Percentiles rank a stretch among this genome's conserved stretches.
Evolutionary conservation across 1,139 yeast species (phyloP).

Genomic region (Sugiyamaella grinbergsii): DNA sequence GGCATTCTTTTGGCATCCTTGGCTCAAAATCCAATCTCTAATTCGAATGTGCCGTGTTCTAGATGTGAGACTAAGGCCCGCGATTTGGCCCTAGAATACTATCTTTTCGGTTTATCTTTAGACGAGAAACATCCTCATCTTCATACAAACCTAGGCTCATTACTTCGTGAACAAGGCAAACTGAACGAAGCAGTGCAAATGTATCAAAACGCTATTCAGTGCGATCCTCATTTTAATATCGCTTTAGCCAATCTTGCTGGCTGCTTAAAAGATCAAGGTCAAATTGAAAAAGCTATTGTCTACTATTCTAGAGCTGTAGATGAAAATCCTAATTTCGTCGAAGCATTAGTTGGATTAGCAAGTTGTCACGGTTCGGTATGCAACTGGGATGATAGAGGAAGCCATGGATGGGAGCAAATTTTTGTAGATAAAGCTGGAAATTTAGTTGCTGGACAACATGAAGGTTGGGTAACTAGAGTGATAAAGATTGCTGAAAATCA

Average conservation of each 20-base stretch:
- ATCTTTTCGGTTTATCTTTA: conserved; percentile 40
- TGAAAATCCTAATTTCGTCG: conserved; percentile 39
- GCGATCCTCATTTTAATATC: conserved; percentile 40
- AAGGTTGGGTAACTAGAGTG: conserved; percentile 39
- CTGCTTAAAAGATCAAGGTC: conserved; percentile 42
- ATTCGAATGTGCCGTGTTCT: conserved; percentile 21
- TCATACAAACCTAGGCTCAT: conserved; percentile 42
- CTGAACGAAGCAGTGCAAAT: conserved; percentile 38
- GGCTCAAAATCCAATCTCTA: conserved; percentile 14
- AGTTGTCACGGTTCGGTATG: conserved; percentile 41
- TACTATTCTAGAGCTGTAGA: conserved; percentile 40
- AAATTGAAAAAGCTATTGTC: conserved; percentile 38
- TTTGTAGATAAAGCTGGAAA: conserved; percentile 37
- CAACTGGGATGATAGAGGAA: conserved; percentile 42
- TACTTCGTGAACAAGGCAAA: conserved; percentile 41
- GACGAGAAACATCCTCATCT: conserved; percentile 42
- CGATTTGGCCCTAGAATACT: conserved; percentile 38
- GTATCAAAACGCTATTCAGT: conserved; percentile 40
- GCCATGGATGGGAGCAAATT: conserved; percentile 37
- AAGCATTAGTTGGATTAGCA: conserved; percentile 42
- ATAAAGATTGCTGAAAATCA: conserved; percentile 35
- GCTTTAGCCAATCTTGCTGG: conserved; percentile 43
- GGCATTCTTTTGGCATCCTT: conserved; percentile 39
- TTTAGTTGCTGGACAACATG: conserved; percentile 30
- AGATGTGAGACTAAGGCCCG: conserved; percentile 20